Percentiles rank a stretch among this genome's conserved stretches.
phyloP scores from a whole-genome alignment of 2,329 filamentous ascomycete genomes.

The Cephalotrichum gorgonifer region DNA sequence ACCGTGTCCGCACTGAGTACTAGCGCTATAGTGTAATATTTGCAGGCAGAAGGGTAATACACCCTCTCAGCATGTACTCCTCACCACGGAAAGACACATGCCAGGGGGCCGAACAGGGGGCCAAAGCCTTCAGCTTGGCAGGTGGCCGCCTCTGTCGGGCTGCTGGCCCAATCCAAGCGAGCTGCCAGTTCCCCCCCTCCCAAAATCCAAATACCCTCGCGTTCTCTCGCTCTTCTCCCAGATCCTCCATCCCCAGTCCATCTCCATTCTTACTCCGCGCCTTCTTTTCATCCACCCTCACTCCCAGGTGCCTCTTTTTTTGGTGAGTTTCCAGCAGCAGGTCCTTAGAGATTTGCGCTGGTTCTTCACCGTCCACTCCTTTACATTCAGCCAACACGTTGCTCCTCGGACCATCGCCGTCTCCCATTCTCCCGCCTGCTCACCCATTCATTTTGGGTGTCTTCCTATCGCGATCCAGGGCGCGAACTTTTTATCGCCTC shows the following conservation, averaged over 20 bases:
- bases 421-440: neutral
- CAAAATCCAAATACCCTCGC: slow-evolving; percentile 1
- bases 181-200: slow-evolving; percentile 1
- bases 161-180: neutral
- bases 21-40: no score
- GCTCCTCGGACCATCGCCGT: neutral
- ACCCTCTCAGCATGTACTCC: neutral
- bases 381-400: slow-evolving; percentile 8
- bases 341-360: slow-evolving; percentile 33
- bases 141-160: slow-evolving; percentile 4
- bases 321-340: slow-evolving; percentile 30
- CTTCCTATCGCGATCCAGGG: neutral
- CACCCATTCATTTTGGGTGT: neutral
- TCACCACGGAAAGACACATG: neutral
- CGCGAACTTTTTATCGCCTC: neutral
- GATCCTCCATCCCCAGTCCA: slow-evolving; percentile 19
- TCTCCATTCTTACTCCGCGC: slow-evolving; percentile 14
- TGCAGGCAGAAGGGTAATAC: no score
- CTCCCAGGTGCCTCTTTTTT: neutral
- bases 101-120: neutral
- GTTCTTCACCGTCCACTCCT: slow-evolving; percentile 24
- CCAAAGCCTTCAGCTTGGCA: slow-evolving; percentile 2
- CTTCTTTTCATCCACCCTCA: slow-evolving; percentile 8
- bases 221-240: slow-evolving; percentile 12
- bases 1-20: neutral